Conservation (phyloP, 164 flowering plant genomes). For the Saururus chinensis region DNA sequence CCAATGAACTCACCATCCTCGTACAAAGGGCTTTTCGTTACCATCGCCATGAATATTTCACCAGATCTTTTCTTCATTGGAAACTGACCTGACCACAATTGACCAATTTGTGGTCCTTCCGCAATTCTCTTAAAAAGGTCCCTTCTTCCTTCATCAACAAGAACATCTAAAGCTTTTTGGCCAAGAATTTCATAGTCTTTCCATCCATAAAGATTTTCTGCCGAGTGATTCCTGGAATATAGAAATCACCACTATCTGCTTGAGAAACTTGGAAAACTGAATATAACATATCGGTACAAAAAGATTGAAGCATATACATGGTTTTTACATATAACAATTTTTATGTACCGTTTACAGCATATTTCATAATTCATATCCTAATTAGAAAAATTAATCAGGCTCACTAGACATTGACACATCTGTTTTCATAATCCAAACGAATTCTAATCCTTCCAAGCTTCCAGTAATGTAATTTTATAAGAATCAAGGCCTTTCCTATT, state of each 20-base stretch:
- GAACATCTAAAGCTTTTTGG: slow-evolving; percentile 25
- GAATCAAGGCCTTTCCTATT: too few species aligned
- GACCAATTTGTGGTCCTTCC: slow-evolving; percentile 34
- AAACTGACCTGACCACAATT: slow-evolving; percentile 79
- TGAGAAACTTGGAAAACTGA: not conserved
- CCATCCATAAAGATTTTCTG: slow-evolving; percentile 78
- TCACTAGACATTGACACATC: not conserved
- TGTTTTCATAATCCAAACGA: too few species aligned
- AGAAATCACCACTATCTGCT: slow-evolving; percentile 1
- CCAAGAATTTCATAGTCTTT: slow-evolving; percentile 58
- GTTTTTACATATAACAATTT: not conserved
- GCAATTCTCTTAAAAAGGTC: slow-evolving; percentile 20
- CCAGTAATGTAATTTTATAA: too few species aligned
- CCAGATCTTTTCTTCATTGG: slow-evolving; percentile 71
- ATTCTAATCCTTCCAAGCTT: not conserved
- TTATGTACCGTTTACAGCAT: not conserved
- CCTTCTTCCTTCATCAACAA: slow-evolving; percentile 35
- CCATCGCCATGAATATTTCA: slow-evolving; percentile 63
- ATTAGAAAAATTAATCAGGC: not conserved
- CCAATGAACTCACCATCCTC: slow-evolving; percentile 71
- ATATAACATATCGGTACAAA: not conserved
- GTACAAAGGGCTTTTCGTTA: slow-evolving; percentile 59
- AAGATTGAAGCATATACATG: not conserved
- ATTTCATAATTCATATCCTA: not conserved
- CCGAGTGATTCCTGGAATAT: slow-evolving; percentile 61